Conservation (phyloP, 352 stramenopile species). For the Globisporangium rhizosaccharum region DNA sequence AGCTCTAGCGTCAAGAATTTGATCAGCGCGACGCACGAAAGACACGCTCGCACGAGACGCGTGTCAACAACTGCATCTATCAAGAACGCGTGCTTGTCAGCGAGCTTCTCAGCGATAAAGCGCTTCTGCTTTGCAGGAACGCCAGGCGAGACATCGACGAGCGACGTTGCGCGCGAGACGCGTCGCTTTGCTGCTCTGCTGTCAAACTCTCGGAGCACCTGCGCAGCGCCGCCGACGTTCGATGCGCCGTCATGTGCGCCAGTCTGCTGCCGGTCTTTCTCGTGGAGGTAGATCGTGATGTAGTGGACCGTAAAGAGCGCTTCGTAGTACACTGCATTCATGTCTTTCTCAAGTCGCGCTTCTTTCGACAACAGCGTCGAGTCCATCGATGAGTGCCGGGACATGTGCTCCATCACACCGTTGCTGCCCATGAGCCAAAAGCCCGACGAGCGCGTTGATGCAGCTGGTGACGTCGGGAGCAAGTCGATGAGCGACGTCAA, state of each 20-base stretch:
- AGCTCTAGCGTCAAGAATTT: conserved; percentile 53
- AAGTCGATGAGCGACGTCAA: conserved; percentile 47
- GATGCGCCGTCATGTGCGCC: conserved; percentile 13
- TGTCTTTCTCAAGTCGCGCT: conserved; percentile 56
- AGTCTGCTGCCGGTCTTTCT: conserved; percentile 20
- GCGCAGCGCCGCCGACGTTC: conserved; percentile 3
- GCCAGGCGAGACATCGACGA: conserved; percentile 14
- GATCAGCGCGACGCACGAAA: conserved; percentile 56
- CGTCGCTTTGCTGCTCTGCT: not conserved
- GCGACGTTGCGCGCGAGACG: not conserved
- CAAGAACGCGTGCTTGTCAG: conserved; percentile 64
- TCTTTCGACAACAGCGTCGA: conserved; percentile 47
- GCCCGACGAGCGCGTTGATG: conserved; percentile 27
- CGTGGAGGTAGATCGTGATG: conserved; percentile 45
- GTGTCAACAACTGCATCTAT: conserved; percentile 64
- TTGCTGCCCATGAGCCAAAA: conserved; percentile 40
- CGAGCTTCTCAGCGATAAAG: conserved; percentile 35
- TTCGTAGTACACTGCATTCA: conserved; percentile 67
- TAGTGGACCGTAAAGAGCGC: conserved; percentile 59
- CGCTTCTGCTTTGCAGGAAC: conserved; percentile 29
- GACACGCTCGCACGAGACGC: conserved; percentile 43
- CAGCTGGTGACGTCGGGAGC: conserved; percentile 39
- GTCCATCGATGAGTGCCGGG: conserved; percentile 15
- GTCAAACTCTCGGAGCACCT: conserved; percentile 3
- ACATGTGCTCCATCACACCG: conserved; percentile 13